Percentiles rank a stretch among this genome's conserved stretches.
These are phyloP conservation scores for Botrytis porri DNA, from an alignment of 2,329 filamentous ascomycete genomes.

Conservation along the genomic window DNA sequence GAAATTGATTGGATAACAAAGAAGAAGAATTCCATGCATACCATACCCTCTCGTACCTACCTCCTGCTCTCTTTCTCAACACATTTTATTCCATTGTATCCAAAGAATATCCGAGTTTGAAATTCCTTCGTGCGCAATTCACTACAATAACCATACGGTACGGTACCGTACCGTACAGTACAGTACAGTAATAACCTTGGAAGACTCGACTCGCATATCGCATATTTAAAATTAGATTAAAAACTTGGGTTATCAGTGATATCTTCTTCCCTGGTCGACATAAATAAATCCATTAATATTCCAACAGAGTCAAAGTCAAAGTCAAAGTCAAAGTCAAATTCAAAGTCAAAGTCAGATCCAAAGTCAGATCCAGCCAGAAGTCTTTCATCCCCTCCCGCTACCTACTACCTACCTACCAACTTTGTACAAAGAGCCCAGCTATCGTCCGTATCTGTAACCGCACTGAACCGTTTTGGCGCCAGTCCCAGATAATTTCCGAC, in stretches of 20 bases:
- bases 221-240: background rate
- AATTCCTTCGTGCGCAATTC: background rate
- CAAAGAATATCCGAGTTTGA: background rate
- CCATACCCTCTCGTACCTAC: background rate
- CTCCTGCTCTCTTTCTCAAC: background rate
- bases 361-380: background rate
- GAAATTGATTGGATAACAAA: background rate
- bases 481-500: constrained; percentile 13
- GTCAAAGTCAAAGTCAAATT: background rate
- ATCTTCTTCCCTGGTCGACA: background rate
- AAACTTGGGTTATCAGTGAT: background rate
- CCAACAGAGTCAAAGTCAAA: background rate
- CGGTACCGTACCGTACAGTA: background rate
- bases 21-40: background rate
- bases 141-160: background rate
- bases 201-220: background rate
- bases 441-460: background rate
- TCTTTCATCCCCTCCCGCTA: background rate
- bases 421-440: background rate
- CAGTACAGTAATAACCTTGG: background rate
- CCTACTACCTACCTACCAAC: background rate
- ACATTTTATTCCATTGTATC: background rate
- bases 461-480: constrained; percentile 12
- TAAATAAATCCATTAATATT: background rate
- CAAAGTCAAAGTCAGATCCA: background rate